Evolutionary conservation across 1,284 basidiomycete species (phyloP).

Genomic region (Exobasidium rhododendri): DNA sequence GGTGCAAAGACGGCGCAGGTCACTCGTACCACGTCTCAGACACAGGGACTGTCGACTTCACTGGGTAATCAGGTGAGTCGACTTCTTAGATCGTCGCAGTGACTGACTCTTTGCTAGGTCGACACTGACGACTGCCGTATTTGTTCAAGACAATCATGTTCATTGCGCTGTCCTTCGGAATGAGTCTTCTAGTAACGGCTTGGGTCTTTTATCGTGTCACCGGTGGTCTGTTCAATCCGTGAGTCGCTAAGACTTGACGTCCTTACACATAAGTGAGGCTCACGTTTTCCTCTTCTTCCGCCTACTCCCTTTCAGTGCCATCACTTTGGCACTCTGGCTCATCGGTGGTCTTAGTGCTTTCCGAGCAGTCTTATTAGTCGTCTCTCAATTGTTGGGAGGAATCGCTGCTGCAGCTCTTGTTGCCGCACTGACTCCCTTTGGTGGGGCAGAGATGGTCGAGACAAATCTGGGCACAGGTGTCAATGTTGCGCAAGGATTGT

Average conservation of each 20-base stretch:
- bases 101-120: neutral
- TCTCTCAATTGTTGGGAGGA: constrained; percentile 58
- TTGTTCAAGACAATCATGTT: constrained; percentile 28
- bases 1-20: constrained; percentile 18
- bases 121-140: too few species aligned
- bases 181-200: constrained; percentile 33
- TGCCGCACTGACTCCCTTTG: constrained; percentile 54
- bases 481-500: constrained; percentile 41
- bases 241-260: too few species aligned
- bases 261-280: too few species aligned
- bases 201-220: constrained; percentile 74
- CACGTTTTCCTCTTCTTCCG: neutral
- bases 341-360: constrained; percentile 57
- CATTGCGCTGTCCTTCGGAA: constrained; percentile 36
- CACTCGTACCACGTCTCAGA: constrained; percentile 2
- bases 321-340: constrained; percentile 53
- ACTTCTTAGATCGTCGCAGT: neutral
- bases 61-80: constrained; percentile 9
- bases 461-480: constrained; percentile 55
- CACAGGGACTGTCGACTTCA: neutral
- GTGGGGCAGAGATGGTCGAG: constrained; percentile 50
- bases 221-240: constrained; percentile 61
- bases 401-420: constrained; percentile 58
- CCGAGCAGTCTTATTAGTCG: constrained; percentile 55
- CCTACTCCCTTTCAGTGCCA: neutral